Base-by-base conservation (phyloP, 2,329 filamentous ascomycete genomes). In the Fusarium abutilonis region DNA sequence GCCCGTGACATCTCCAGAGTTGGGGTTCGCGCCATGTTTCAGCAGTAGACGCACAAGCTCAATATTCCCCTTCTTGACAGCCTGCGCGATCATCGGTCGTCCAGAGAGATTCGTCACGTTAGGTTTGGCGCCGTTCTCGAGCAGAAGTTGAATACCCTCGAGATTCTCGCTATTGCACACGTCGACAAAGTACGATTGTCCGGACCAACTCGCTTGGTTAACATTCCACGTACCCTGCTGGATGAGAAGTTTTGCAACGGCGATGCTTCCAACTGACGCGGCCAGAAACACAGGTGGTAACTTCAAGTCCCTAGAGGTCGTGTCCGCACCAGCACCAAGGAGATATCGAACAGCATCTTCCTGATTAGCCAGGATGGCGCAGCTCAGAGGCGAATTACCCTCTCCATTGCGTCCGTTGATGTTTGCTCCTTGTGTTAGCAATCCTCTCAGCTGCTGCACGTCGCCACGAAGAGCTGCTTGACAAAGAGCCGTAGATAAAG, bases 351-450 rank as follows among this genome's bases (percentile, higher is more conserved):
- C 73, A 1, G 74, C 73, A 0, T 72, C 68, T 11, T 63, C 60
- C n/a, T 75, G 69, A 35, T 76, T 67, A 1, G 67, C 68, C 1
- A 71, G n/a, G 4, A 77, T 70, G 7, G 76, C 75, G 9, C 75
- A 75, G 28, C 73, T 70, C 10, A 78, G 58, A 2, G 76, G 68
- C 0, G 72, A 75, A 29, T 75, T 70, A 1, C 75, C 72, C 6
- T 76, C 62, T 3, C 74, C 76, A 28, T 78, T 72, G n/a, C 70
- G 68, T 4, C 76, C 75, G 48, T 76, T 73, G 26, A 76, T 69
- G 34, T 74, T 76, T 32, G 72, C 74, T 7, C 76, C 76, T 41
- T 77, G 72, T 3, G 65, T 56, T 9, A 78, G 56, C 15, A 78
- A 64, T 1, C 71, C 73, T 1, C 64, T 69, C 36, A 76, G 70